Percentiles rank a stretch among this genome's conserved stretches.
Evolutionary conservation across 495 filamentous ascomycete species (phyloP).

Genomic region (Oidiodendron maius): DNA sequence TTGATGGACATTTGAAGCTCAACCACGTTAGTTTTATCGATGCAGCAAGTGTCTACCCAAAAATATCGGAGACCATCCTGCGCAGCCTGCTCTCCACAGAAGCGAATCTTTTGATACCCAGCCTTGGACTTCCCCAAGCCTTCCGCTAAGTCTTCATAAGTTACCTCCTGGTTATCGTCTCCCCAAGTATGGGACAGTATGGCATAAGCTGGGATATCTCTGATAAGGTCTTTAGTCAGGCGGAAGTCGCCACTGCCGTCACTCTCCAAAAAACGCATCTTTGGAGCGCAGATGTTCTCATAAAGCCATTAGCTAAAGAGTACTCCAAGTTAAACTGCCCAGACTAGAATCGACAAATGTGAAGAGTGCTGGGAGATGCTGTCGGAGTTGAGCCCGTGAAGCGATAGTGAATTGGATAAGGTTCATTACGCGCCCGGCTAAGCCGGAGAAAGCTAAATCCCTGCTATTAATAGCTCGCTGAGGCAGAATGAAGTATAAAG

Average conservation of each 20-base stretch:
- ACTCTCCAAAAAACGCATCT: neutral
- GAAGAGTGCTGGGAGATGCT: neutral
- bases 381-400: neutral
- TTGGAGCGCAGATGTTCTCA: neutral
- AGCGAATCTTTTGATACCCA: neutral
- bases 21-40: neutral
- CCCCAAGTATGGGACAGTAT: constrained; percentile 4
- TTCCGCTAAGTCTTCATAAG: neutral
- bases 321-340: neutral
- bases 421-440: neutral
- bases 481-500: no score
- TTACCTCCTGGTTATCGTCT: neutral
- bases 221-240: neutral
- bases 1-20: neutral
- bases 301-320: neutral
- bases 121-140: neutral
- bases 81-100: constrained; percentile 1
- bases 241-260: neutral
- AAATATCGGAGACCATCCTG: constrained; percentile 1
- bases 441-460: no score
- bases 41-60: no score
- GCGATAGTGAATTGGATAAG: no score
- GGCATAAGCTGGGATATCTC: neutral
- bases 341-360: neutral
- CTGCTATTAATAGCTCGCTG: no score